A percentile compares a stretch with the other conserved stretches of the same genome.
These are phyloP conservation scores for Coniferiporia sulphurascens DNA, from an alignment of 1,284 basidiomycete genomes.

Conservation along the genomic window DNA sequence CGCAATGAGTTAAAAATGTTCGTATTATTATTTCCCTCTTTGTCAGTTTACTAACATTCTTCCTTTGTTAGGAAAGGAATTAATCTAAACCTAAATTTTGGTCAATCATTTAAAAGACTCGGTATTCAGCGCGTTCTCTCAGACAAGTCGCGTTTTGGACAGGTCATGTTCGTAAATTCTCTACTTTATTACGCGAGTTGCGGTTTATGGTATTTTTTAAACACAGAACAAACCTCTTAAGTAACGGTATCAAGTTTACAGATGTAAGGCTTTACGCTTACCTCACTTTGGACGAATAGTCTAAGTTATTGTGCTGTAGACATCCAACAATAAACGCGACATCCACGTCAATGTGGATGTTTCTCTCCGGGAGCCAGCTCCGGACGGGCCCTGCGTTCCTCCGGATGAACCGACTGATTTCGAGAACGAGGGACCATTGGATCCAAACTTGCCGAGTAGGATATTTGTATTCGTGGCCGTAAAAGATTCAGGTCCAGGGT, in stretches of 20 bases:
- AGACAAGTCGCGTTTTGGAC: constrained; percentile 24
- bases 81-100: constrained; percentile 21
- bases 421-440: constrained; percentile 12
- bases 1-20: constrained; percentile 35
- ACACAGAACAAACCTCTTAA: constrained; percentile 24
- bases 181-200: neutral
- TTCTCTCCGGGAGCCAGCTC: constrained; percentile 19
- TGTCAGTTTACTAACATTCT: neutral
- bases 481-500: constrained; percentile 25
- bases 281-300: neutral
- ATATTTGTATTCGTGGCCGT: constrained; percentile 25
- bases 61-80: constrained; percentile 24
- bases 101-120: constrained; percentile 20
- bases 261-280: constrained; percentile 5
- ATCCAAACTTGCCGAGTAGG: constrained; percentile 5
- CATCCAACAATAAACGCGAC: constrained; percentile 19
- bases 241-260: constrained; percentile 23
- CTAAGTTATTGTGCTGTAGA: neutral
- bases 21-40: neutral
- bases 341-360: constrained; percentile 25
- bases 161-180: constrained; percentile 21
- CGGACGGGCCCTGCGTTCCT: constrained; percentile 20
- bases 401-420: constrained; percentile 2
- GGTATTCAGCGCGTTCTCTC: constrained; percentile 20
- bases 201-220: neutral